Evolutionary conservation across 2,329 filamentous ascomycete species (phyloP), one percentile per base, ranked within the genome.

Genomic region (Pyrenophora teres): DNA sequence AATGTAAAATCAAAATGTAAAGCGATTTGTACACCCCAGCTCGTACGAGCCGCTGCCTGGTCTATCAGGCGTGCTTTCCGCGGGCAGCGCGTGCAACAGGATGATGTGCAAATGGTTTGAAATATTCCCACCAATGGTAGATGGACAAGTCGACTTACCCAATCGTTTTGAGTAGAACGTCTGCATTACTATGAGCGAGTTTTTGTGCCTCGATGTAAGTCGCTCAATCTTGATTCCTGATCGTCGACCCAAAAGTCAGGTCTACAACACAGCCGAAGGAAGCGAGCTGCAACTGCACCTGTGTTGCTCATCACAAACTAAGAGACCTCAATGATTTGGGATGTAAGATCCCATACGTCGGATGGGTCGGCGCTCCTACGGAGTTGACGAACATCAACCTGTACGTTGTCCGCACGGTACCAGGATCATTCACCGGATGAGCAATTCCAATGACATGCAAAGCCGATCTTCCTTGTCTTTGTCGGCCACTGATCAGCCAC

Each of bases 371-470:
- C 1, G 65, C 63, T 41, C 61, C 75, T 0, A 44, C 43, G 6
- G 77, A 81, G 58, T 76, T 77, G 1, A 73, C 61, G 54, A 81
- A 79, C 42, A 75, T 79, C 50, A 78, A 80, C 51, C 56, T 79
- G 6, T 79, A 74, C 46, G 77, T 77, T 2, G 69, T 69, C 6
- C 60, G 79, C 41, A 46, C 3, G 54, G 53, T 1, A 79, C 75
- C 0, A 78, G 78, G 7, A 49, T 44, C 0, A 68, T 80, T 4
- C 70, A 76, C 15, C 74, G 77, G 0, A 61, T 80, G 1, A 80
- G 76, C 2, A 69, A 57, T 15, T 74, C 80, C 50, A 76, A 77
- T 0, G 77, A 76, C 80, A 80, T 44, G 62, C 63, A 5, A 77
- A 80, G 40, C 77, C 76, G 0, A 57, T 80, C 3, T 68, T 71